Base-by-base conservation (phyloP, 768 basidiomycete species). In the Tubosaeta sp. region DNA sequence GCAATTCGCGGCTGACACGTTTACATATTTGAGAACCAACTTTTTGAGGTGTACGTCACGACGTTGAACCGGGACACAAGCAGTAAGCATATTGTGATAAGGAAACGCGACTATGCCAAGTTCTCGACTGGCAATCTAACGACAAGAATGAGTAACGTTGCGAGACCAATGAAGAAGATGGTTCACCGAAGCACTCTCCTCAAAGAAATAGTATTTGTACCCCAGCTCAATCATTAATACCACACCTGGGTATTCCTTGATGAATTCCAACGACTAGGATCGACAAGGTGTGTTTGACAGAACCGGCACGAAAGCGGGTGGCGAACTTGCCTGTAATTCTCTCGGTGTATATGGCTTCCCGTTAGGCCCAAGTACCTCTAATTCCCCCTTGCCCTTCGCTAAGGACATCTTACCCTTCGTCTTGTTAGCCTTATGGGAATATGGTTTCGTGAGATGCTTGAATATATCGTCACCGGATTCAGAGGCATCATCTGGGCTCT, bases 181-280 rank as follows among this genome's bases (percentile, higher is more conserved):
- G 32, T 53, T 65, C 46, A 84, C 89, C 74, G 83, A 82, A 1
- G 92, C 92, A 61, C 94, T 92, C 19, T 92, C 85, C 45, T 83
- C 86, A 60, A 84, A 93, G 66, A 95, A 93, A 48, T 75, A 80
- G 65, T 83, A 86, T 66, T 86, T 93, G 67, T 94, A 94, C 5
- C 91, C 91, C 27, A 86, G 83, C 65, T 92, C 86, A 22, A 94
- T 73, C 78, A 93, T 83, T 12, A 94, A 73, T 33, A 94, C 56
- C 5, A 81, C 82, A 11, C 78, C 86, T 1, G 78, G 76, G 65
- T 90, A 75, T 17, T 84, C 79, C 49, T 73, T 71, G 68, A 90
- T 88, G 12, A 92, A 70, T 50, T 77, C 84, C 54, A 62, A 43
- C 1, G 59, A 65, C 68, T 70, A 11, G 34, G 11, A 53, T 54